These are phyloP conservation scores for Trichosanthes cucumerina DNA, from an alignment of 306 rosid species.

Conservation along the genomic window DNA sequence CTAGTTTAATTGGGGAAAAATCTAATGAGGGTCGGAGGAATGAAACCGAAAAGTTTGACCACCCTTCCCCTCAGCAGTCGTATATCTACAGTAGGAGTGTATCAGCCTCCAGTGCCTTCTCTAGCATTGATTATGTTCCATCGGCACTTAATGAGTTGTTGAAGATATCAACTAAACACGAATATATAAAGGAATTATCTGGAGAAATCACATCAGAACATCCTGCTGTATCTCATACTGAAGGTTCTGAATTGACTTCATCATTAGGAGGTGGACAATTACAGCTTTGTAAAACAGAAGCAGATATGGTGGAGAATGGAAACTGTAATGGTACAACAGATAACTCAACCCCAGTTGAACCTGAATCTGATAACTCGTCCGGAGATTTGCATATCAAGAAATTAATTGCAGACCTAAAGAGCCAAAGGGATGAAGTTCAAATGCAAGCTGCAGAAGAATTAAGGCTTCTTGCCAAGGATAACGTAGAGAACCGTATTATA, in stretches of 20 bases:
- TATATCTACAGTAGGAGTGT: constrained; percentile 61
- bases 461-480: constrained; percentile 72
- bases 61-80: constrained; percentile 47
- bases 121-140: constrained; percentile 48
- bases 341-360: constrained; percentile 25
- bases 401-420: constrained; percentile 62
- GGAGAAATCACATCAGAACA: constrained; percentile 45
- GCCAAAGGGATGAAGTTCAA: constrained; percentile 47
- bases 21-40: constrained; percentile 29
- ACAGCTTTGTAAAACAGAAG: constrained; percentile 24
- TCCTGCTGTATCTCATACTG: constrained; percentile 25
- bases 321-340: constrained; percentile 23
- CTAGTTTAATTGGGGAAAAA: constrained; percentile 29
- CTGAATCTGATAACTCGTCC: constrained; percentile 34
- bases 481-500: constrained; percentile 61
- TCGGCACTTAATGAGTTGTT: constrained; percentile 39
- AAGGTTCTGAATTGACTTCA: constrained; percentile 26
- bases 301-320: constrained; percentile 28
- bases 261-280: constrained; percentile 30
- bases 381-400: constrained; percentile 45
- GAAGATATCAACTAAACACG: constrained; percentile 29
- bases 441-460: constrained; percentile 74
- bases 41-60: constrained; percentile 35
- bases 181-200: constrained; percentile 27
- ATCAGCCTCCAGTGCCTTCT: constrained; percentile 66